These are phyloP conservation scores for Russula griseocarnosa DNA, from an alignment of 768 basidiomycete genomes.

Conservation along the genomic window DNA sequence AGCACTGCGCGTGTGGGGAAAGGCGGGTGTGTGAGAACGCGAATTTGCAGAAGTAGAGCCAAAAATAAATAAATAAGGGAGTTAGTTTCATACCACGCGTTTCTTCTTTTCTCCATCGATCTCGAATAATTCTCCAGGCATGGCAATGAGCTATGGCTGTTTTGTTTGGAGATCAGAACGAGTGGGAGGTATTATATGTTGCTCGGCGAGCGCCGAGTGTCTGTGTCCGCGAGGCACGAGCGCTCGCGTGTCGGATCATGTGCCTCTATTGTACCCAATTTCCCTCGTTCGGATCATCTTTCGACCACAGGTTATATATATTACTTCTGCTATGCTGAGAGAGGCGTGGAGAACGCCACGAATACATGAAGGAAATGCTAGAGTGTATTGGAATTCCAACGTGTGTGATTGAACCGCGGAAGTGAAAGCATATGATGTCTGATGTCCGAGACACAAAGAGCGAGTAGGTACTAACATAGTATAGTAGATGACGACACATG, in stretches of 20 bases:
- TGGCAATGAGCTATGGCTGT: slow-evolving; percentile 13
- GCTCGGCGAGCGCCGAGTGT: slow-evolving; percentile 22
- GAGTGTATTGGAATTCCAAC: background rate
- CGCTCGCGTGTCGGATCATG: background rate
- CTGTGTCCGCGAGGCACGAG: slow-evolving; percentile 17
- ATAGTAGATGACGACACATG: background rate
- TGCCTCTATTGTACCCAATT: background rate
- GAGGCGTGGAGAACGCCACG: background rate
- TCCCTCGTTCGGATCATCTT: background rate
- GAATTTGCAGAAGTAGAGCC: background rate
- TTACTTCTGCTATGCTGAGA: background rate
- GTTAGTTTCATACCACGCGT: slow-evolving; percentile 65
- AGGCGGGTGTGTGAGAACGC: background rate
- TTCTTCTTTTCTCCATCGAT: slow-evolving; percentile 74
- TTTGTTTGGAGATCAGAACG: background rate
- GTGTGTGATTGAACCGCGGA: background rate
- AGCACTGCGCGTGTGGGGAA: slow-evolving; percentile 56
- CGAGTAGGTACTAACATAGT: background rate
- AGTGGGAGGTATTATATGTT: background rate
- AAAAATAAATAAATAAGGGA: slow-evolving; percentile 7
- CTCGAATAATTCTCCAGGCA: slow-evolving; percentile 36
- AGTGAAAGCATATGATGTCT: slow-evolving; percentile 1
- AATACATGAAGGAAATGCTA: background rate
- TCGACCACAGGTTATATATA: background rate
- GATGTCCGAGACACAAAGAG: background rate